Evolutionary conservation across 176 grass and related monocot genomes (phyloP), one percentile per base, ranked within the genome.

Genomic region (Rhynchospora tenuis): DNA sequence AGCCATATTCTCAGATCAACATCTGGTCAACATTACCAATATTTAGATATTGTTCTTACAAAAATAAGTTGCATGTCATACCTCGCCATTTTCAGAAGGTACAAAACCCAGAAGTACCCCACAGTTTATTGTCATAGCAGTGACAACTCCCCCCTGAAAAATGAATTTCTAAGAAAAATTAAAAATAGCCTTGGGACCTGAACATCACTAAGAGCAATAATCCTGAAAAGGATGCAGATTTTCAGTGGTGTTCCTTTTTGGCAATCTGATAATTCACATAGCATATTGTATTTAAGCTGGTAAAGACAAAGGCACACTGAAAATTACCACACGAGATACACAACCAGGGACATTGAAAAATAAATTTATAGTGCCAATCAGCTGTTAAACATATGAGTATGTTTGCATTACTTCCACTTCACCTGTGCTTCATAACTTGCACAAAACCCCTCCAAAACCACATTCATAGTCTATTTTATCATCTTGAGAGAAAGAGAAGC

Each of bases 91-190:
- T 85, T 88, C 85, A 19, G 90, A 95, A 71, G 93, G 89, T 51
- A 95, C 88, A 86, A 93, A 98, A 61, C 92, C 93, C 63, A 98
- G 83, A 82, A 98, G 86, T 48, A 98, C 64, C 59, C 96, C 96
- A 78, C 88, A 93, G 84, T 98, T 95, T 70, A 98, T 89, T 44
- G 96, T 95, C 91, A 95, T 98, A 83, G 92, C 91, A 68, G 93
- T 91, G 57, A 98, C 90, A 52, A 42, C 82, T 85, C 96, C 96
- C 17, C 96, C 96, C 96, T 98, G 75, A 24, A 86, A 86, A 83
- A 27, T 15, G 73, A 83, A 47, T 9, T 15, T 31, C 9, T 33
- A 27, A 57, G 5, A 72, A 38, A 13, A 63, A 44, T 12, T 26
- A 15, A 57, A 81, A 43, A 61, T 86, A 57, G 83, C 27, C 65